These are phyloP conservation scores for Durio zibethinus DNA, from an alignment of 345 rosid genomes.

Conservation along the genomic window DNA sequence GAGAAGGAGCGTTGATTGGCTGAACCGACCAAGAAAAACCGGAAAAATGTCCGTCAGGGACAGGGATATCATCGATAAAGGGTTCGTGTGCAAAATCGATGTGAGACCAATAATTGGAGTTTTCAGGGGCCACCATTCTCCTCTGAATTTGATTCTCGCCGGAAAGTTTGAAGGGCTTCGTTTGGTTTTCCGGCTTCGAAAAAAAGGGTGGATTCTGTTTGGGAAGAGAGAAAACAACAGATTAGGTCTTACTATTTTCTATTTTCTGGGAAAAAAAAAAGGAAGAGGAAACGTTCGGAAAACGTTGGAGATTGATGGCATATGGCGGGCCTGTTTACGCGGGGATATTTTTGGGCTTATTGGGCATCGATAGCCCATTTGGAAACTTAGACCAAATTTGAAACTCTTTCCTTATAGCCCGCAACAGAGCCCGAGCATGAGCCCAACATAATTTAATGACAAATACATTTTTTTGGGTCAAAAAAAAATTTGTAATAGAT, in stretches of 20 bases:
- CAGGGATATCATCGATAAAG: slow-evolving; percentile 69
- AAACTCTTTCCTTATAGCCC: not conserved
- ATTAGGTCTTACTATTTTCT: too few relatives aligned
- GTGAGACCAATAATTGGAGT: slow-evolving; percentile 48
- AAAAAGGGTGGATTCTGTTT: not conserved
- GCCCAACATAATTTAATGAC: too few relatives aligned
- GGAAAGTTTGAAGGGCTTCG: not conserved
- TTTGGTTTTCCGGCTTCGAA: slow-evolving; percentile 4
- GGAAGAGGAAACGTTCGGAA: not conserved
- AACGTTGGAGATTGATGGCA: slow-evolving; percentile 2
- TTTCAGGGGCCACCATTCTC: slow-evolving; percentile 76
- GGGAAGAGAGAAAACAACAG: slow-evolving; percentile 4
- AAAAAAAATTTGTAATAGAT: too few relatives aligned
- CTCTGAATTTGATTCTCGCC: slow-evolving; percentile 8
- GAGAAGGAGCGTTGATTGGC: slow-evolving; percentile 49
- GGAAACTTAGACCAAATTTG: slow-evolving; percentile 11
- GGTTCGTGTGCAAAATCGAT: slow-evolving; percentile 53
- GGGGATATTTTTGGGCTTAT: not conserved
- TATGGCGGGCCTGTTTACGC: not conserved
- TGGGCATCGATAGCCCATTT: slow-evolving; percentile 7
- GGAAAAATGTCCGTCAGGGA: slow-evolving; percentile 49
- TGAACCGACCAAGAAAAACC: slow-evolving; percentile 77
- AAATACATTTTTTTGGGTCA: too few relatives aligned
- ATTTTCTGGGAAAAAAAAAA: not conserved
- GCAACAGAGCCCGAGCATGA: too few relatives aligned